Evolutionary conservation across 2,329 filamentous ascomycete species (phyloP).

Genomic region (Cladophialophora exuberans): DNA sequence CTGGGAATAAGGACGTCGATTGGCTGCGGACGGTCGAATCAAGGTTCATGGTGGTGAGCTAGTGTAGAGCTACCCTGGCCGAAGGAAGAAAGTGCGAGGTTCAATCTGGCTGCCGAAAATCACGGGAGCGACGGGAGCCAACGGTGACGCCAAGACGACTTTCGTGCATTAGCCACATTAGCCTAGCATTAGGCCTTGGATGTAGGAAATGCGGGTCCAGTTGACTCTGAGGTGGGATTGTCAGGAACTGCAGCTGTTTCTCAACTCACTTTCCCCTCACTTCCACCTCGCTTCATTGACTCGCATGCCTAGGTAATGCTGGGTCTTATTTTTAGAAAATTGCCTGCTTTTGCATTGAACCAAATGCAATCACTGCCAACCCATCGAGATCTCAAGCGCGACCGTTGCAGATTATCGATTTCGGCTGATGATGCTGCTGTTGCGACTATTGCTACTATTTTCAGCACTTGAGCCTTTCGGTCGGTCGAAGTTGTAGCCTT

Average conservation of each 20-base stretch:
- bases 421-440: background rate
- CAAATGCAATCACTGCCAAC: too few species aligned
- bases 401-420: too few species aligned
- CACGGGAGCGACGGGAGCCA: constrained; percentile 30
- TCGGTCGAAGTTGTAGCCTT: background rate
- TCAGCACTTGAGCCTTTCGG: background rate
- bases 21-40: constrained; percentile 14
- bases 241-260: constrained; percentile 12
- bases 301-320: background rate
- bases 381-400: too few species aligned
- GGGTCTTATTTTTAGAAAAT: constrained; percentile 5
- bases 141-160: constrained; percentile 30
- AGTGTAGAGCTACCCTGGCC: constrained; percentile 23
- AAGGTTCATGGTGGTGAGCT: constrained; percentile 14
- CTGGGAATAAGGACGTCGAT: constrained; percentile 15
- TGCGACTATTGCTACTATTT: constrained; percentile 4
- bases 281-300: constrained; percentile 1
- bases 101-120: constrained; percentile 26
- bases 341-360: too few species aligned
- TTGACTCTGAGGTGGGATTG: background rate
- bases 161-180: constrained; percentile 23
- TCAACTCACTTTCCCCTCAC: constrained; percentile 3
- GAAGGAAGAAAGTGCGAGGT: constrained; percentile 20
- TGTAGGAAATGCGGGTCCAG: background rate
- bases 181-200: background rate